A percentile compares a stretch with the other conserved stretches of the same genome.
Conservation (phyloP, 139 green algal genomes). For the Chlamydomonas applanata region DNA sequence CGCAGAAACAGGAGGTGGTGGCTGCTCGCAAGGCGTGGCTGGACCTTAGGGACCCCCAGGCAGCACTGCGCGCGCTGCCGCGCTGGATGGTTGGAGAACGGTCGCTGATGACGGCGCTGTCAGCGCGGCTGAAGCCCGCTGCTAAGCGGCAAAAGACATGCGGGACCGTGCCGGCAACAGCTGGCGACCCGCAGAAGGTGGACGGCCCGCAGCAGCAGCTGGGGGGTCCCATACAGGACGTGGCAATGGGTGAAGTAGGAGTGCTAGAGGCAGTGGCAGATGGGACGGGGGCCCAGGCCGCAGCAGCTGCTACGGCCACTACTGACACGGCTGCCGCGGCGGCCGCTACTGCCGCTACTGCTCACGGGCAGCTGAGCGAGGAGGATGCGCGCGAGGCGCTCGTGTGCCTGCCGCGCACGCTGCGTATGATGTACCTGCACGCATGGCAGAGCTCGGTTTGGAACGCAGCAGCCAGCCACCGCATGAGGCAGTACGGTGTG, state of each 20-base stretch:
- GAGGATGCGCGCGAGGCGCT: slow-evolving; percentile 42
- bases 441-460: slow-evolving; percentile 90
- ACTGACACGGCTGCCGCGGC: slow-evolving; percentile 1
- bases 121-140: not conserved
- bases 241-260: not conserved
- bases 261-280: not conserved
- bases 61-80: slow-evolving; percentile 58
- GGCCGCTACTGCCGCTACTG: too few relatives aligned
- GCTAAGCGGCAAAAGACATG: not conserved
- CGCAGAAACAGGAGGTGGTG: slow-evolving; percentile 12
- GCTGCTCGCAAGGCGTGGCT: slow-evolving; percentile 23
- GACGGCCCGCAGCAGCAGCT: not conserved
- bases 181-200: not conserved
- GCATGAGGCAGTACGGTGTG: slow-evolving; percentile 50
- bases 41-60: slow-evolving; percentile 24
- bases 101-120: slow-evolving; percentile 50
- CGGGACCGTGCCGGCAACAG: too few relatives aligned
- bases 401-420: slow-evolving; percentile 68
- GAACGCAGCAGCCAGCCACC: slow-evolving; percentile 72
- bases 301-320: not conserved
- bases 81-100: slow-evolving; percentile 58
- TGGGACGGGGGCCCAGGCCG: not conserved
- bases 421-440: slow-evolving; percentile 92
- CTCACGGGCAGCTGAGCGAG: not conserved
- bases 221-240: too few relatives aligned